Percentiles rank a stretch among this genome's conserved stretches.
Conservation (phyloP, 805 yeast genomes). For the Ogataea thermomethanolica region DNA sequence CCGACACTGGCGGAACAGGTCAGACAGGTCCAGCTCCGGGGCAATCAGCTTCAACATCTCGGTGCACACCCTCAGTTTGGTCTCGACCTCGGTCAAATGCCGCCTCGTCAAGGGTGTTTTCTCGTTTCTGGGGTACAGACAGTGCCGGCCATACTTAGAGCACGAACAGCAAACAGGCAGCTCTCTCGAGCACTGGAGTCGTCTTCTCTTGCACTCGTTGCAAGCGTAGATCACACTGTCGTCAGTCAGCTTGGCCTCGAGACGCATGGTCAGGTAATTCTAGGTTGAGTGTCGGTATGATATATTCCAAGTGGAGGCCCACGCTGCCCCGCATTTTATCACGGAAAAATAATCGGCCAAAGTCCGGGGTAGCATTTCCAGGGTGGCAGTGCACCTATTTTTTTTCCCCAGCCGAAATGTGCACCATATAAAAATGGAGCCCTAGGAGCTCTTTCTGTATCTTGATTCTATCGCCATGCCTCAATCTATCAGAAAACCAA, state of each 20-base stretch:
- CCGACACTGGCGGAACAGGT: too few species aligned
- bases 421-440: too few species aligned
- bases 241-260: background rate
- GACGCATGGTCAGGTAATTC: too few species aligned
- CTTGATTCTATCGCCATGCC: conserved; percentile 5
- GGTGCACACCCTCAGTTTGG: conserved; percentile 9
- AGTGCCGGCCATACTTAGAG: conserved; percentile 13
- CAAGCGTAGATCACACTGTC: conserved; percentile 3
- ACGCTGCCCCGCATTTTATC: too few species aligned
- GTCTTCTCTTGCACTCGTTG: conserved; percentile 18
- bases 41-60: conserved; percentile 3
- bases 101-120: conserved; percentile 15
- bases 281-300: too few species aligned
- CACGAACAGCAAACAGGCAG: conserved; percentile 15
- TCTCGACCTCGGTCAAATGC: conserved; percentile 17
- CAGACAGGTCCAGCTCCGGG: conserved; percentile 9
- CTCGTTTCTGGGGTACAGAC: conserved; percentile 14
- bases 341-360: too few species aligned
- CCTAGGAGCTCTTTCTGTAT: background rate
- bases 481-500: conserved; percentile 16
- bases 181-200: conserved; percentile 15
- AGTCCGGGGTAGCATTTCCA: too few species aligned
- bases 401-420: too few species aligned
- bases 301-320: too few species aligned
- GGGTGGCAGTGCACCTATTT: too few species aligned